Base-by-base conservation (phyloP, 257 asterid species). In the Nicotiana benthamiana region DNA sequence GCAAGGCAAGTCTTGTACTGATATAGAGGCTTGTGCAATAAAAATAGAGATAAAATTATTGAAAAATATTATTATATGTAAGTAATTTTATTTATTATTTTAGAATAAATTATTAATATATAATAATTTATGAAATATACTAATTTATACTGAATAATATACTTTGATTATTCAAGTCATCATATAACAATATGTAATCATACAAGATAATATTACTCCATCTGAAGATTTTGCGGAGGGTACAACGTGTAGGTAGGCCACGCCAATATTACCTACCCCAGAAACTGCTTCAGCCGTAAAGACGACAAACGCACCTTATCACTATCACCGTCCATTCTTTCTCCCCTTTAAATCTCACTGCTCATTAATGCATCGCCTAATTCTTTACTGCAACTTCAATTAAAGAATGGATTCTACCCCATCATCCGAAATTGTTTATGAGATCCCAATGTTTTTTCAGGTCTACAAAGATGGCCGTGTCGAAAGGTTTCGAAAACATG, bases 401-500 rank as follows among this genome's bases (percentile, higher is more conserved):
- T 15, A 24, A 46, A 24, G 1, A 72, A 48, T 46, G 61, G 78
- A 46, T 46, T 24, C 78, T 22, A 15, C 8, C 0, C 48, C 74
- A 30, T 11, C 40, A 64, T 64, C 72, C 22, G 78, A 72, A 72
- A 17, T 72, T 24, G 24, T 4, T 6, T 72, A 72, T 72, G 40
- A 72, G 18, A 56, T 46, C 36, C 78, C 78, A 3, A 15, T 0
- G 24, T 1, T 46, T 43, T 72, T 72, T 15, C 28, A 24, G 78
- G 78, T 72, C 36, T 46, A 72, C 61, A 79, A 36, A 82, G 85
- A 85, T 78, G 97, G 97, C 87, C 86, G 61, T 53, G 40, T 92
- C 85, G 89, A 87, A 26, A 79, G 87, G 8, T 87, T 51, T 78
- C 0, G 1, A 0, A 18, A 48, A 0, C 53, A 80, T 74, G 88